Percentiles rank a stretch among this genome's conserved stretches.
These are phyloP conservation scores for Hydnum rufescens DNA, from an alignment of 768 basidiomycete genomes.

Conservation along the genomic window DNA sequence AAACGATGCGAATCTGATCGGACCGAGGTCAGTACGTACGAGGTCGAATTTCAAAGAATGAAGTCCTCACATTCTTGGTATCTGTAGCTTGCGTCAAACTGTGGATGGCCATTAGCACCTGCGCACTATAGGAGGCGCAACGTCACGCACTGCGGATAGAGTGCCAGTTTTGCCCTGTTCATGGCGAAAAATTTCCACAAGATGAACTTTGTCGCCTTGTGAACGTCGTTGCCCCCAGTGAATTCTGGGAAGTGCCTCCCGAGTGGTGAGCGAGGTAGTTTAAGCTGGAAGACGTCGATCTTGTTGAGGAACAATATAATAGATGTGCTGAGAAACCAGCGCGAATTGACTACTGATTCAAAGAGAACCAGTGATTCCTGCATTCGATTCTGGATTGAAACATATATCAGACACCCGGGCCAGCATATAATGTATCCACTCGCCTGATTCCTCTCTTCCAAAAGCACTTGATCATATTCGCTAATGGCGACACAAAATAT, in stretches of 20 bases:
- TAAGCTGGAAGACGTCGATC: slow-evolving; percentile 28
- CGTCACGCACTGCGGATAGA: slow-evolving; percentile 30
- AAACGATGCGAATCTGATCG: slow-evolving; percentile 23
- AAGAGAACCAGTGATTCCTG: slow-evolving; percentile 26
- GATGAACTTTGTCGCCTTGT: slow-evolving; percentile 88
- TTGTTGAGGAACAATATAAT: slow-evolving; percentile 23
- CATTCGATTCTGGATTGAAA: slow-evolving; percentile 23
- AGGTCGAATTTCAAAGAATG: background rate
- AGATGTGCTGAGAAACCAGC: slow-evolving; percentile 27
- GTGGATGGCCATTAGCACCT: background rate
- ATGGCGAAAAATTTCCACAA: slow-evolving; percentile 91
- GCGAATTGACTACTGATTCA: slow-evolving; percentile 26
- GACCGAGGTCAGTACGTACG: background rate
- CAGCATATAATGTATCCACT: slow-evolving; percentile 3
- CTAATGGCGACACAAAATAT: slow-evolving; percentile 30
- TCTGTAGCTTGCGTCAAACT: slow-evolving; percentile 27
- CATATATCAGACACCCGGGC: background rate
- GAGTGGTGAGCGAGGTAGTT: slow-evolving; percentile 24
- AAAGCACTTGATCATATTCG: slow-evolving; percentile 30
- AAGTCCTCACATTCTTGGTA: slow-evolving; percentile 24
- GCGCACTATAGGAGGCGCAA: background rate
- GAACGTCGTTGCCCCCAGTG: slow-evolving; percentile 35
- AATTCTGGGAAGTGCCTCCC: slow-evolving; percentile 28
- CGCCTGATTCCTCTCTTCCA: slow-evolving; percentile 27
- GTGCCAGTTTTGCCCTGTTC: slow-evolving; percentile 61